These are phyloP conservation scores for Dalechampia spathulata DNA, from an alignment of 441 rosid genomes.

Conservation along the genomic window DNA sequence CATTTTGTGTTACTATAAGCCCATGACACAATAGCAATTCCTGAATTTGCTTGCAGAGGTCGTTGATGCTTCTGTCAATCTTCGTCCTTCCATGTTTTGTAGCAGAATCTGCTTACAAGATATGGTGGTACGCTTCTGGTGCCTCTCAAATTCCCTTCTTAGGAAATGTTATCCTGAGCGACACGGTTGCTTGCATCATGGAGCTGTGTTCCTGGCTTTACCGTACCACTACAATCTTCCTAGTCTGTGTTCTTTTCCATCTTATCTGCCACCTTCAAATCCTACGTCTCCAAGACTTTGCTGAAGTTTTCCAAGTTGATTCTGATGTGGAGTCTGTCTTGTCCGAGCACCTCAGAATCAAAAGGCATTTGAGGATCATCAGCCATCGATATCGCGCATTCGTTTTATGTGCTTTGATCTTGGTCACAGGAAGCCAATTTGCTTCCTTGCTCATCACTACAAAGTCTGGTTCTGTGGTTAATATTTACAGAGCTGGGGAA, in stretches of 20 bases:
- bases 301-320: constrained; percentile 56
- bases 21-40: too few relatives aligned
- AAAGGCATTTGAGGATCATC: constrained; percentile 75
- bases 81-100: constrained; percentile 73
- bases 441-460: constrained; percentile 77
- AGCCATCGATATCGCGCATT: constrained; percentile 76
- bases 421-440: constrained; percentile 83
- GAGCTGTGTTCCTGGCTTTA: constrained; percentile 89
- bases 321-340: constrained; percentile 67
- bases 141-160: constrained; percentile 87
- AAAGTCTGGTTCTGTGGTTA: constrained; percentile 38
- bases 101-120: constrained; percentile 70
- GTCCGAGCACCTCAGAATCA: constrained; percentile 74
- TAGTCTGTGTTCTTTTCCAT: constrained; percentile 77
- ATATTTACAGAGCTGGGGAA: constrained; percentile 70
- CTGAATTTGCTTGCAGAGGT: constrained; percentile 50
- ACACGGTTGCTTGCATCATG: constrained; percentile 69
- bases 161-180: constrained; percentile 68
- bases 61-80: constrained; percentile 53
- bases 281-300: constrained; percentile 84
- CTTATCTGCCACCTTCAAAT: constrained; percentile 85
- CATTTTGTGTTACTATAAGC: too few relatives aligned
- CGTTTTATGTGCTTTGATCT: constrained; percentile 50
- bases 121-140: constrained; percentile 98
- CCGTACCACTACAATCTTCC: constrained; percentile 69